Evolutionary conservation across 176 grass and related monocot species (phyloP).

Genomic region (Rhynchospora tenuis): DNA sequence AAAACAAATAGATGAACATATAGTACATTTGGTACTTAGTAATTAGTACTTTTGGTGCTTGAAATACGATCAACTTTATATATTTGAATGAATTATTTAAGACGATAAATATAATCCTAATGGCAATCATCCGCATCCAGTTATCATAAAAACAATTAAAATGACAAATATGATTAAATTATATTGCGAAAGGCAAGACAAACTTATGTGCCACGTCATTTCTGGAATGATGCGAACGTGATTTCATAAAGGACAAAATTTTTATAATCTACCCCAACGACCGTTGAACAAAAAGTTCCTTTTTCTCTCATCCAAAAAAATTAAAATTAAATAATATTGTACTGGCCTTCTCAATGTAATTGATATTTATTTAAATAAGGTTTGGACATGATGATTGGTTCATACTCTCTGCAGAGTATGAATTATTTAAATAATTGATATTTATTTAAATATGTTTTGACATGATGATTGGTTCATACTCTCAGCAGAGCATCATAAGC

Average conservation of each 20-base stretch:
- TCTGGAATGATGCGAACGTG: neutral
- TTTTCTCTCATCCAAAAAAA: constrained; percentile 4
- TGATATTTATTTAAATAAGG: neutral
- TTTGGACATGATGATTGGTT: neutral
- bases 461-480: neutral
- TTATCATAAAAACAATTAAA: neutral
- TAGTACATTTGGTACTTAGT: neutral
- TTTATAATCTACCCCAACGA: neutral
- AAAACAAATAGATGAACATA: neutral
- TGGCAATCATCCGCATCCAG: neutral
- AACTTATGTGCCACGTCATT: neutral
- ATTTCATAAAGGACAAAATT: neutral
- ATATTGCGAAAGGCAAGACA: neutral
- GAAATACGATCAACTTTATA: neutral
- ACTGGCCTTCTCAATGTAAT: neutral
- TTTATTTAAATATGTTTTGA: neutral
- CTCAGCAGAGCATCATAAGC: neutral
- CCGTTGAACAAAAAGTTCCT: too few relatives aligned
- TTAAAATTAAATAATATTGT: neutral
- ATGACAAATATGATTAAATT: neutral
- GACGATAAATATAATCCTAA: neutral
- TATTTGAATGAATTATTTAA: neutral
- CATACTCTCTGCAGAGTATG: neutral
- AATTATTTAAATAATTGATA: too few relatives aligned
- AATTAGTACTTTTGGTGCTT: neutral